A percentile compares a stretch with the other conserved stretches of the same genome.
Conservation (phyloP, 257 asterid genomes). For the Ajuga chamaepitys region DNA sequence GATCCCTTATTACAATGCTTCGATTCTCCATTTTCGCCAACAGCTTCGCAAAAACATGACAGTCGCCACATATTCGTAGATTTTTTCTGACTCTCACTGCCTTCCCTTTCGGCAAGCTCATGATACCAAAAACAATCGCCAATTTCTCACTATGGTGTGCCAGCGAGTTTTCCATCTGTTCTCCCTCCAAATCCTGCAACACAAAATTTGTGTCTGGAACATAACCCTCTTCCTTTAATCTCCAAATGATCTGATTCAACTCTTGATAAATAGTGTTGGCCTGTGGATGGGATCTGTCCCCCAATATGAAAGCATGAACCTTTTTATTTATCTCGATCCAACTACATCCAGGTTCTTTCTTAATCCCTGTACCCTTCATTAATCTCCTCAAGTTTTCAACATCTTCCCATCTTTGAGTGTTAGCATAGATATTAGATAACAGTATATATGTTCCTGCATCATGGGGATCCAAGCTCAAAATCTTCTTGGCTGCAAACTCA, state of each 20-base stretch:
- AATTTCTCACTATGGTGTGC: constrained; percentile 85
- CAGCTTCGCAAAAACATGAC: constrained; percentile 74
- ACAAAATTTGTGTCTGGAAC: constrained; percentile 81
- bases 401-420: constrained; percentile 67
- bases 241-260: constrained; percentile 42
- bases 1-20: constrained; percentile 76
- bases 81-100: constrained; percentile 72
- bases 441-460: constrained; percentile 74
- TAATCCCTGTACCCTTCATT: constrained; percentile 60
- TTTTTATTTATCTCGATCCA: constrained; percentile 74
- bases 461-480: constrained; percentile 61
- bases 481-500: constrained; percentile 70
- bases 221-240: constrained; percentile 64
- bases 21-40: constrained; percentile 55
- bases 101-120: constrained; percentile 57
- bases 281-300: constrained; percentile 68
- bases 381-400: constrained; percentile 47
- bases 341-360: constrained; percentile 95
- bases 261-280: constrained; percentile 37
- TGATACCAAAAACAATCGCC: constrained; percentile 63
- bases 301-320: constrained; percentile 70
- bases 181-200: constrained; percentile 84
- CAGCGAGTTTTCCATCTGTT: constrained; percentile 78
- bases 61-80: constrained; percentile 86
- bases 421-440: constrained; percentile 78